These are phyloP conservation scores for Rosellinia necatrix DNA, from an alignment of 2,329 filamentous ascomycete genomes.

Conservation along the genomic window DNA sequence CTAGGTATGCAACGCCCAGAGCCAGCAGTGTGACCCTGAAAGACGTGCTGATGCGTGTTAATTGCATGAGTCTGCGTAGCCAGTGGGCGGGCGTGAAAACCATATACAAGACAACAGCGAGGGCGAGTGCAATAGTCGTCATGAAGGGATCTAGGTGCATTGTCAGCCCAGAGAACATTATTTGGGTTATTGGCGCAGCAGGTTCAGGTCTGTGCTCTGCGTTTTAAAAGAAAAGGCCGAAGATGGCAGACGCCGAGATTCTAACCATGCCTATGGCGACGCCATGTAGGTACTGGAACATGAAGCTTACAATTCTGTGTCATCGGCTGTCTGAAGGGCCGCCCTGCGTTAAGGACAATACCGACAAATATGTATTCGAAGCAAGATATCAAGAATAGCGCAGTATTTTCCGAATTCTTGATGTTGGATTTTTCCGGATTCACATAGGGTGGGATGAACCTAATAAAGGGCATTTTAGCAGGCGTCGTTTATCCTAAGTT, in stretches of 20 bases:
- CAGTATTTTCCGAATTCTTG: constrained; percentile 90
- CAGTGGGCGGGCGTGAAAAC: constrained; percentile 73
- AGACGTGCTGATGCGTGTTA: constrained; percentile 73
- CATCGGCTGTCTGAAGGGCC: constrained; percentile 83
- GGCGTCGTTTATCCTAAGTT: background rate
- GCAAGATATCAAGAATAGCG: constrained; percentile 85
- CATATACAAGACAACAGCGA: constrained; percentile 78
- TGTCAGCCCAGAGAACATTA: constrained; percentile 29
- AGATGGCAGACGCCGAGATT: background rate
- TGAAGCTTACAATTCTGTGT: constrained; percentile 71
- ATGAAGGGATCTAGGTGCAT: constrained; percentile 77
- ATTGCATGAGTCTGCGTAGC: constrained; percentile 78
- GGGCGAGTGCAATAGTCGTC: constrained; percentile 70
- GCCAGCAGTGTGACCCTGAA: constrained; percentile 76
- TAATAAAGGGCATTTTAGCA: constrained; percentile 33
- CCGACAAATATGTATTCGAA: constrained; percentile 95
- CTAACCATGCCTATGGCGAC: background rate
- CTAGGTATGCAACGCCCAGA: constrained; percentile 72
- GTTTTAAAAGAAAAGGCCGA: background rate
- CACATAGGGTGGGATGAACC: constrained; percentile 79
- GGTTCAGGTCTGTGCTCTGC: background rate
- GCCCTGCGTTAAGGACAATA: constrained; percentile 87
- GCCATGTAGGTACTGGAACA: background rate
- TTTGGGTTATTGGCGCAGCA: background rate
- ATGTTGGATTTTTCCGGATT: constrained; percentile 82